Base-by-base conservation (phyloP, 257 asterid species). In the Penstemon eatonii region DNA sequence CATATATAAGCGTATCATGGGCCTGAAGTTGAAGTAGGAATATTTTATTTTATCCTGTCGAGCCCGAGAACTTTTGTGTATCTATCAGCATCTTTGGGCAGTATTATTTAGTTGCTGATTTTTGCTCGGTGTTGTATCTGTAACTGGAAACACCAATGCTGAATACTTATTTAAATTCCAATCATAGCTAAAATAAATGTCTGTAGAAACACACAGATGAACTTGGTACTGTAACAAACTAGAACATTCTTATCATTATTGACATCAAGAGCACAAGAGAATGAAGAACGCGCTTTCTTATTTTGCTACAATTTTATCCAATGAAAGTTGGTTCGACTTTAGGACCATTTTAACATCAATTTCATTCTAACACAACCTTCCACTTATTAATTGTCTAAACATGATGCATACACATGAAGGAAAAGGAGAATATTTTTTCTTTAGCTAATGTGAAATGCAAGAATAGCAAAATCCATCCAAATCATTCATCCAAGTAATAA, bases 21-120 rank as follows among this genome's bases (percentile, higher is more conserved):
- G 47, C 47, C 19, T 11, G 79, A 43, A 38, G 68, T 13, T 33
- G 57, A 73, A 52, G 15, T 63, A 52, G 66, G 38, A 11, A 51
- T 4, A 4, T 7, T 9, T 36, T 55, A 43, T 5, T 9, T 36
- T 55, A 43, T 5, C 12, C 37, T 25, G 8, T 11, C 40, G 56
- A 11, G 54, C 5, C 50, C 7, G 43, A 45, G n/a, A 44, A 41
- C 10, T 66, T 55, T 62, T 56, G 68, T 67, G 38, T 10, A 2
- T 47, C 40, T 18, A 56, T 46, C 56, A 25, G 3, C 36, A 40
- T 41, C 8, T 63, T 52, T 19, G 33, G 66, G 41, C 3, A 5
- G 63, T 25, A 25, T 49, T 6, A 11, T 46, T 44, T 42, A 15
- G 12, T 56, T 47, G 8, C 19, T 19, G 18, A 36, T 45, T 0